phyloP scores from a whole-genome alignment of 2,329 filamentous ascomycete species.

The Cadophora luteo-olivacea region DNA sequence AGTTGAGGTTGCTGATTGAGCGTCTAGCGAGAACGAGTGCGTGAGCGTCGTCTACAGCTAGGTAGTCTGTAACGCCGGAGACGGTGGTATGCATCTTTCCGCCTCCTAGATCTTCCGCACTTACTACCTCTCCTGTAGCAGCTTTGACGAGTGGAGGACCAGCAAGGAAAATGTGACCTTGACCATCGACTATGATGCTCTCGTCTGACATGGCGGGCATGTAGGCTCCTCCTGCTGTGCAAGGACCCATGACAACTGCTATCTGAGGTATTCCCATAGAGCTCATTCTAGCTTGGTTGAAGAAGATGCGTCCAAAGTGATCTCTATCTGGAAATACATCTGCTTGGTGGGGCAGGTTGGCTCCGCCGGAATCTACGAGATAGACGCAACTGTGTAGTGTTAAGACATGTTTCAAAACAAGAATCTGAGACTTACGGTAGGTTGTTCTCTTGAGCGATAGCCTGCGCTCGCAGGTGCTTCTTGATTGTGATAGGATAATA shows the following conservation, averaged over 20 bases:
- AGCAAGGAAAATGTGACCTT: constrained; percentile 97
- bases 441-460: constrained; percentile 87
- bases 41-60: constrained; percentile 93
- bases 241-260: constrained; percentile 95
- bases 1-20: constrained; percentile 89
- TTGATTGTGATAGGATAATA: constrained; percentile 98
- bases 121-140: constrained; percentile 91
- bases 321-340: constrained; percentile 95
- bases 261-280: constrained; percentile 89
- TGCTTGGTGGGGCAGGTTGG: constrained; percentile 92
- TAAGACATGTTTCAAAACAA: constrained; percentile 10
- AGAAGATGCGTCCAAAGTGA: constrained; percentile 96
- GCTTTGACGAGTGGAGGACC: constrained; percentile 95
- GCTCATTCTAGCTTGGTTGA: constrained; percentile 96
- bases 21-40: constrained; percentile 85
- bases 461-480: constrained; percentile 93
- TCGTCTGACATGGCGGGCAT: constrained; percentile 98
- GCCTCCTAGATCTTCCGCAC: constrained; percentile 88
- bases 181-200: constrained; percentile 92
- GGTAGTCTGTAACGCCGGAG: constrained; percentile 93
- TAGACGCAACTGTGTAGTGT: constrained; percentile 75
- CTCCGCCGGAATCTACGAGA: constrained; percentile 93
- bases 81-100: constrained; percentile 89
- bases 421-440: constrained; percentile 58
- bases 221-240: constrained; percentile 94